Percentiles rank a stretch among this genome's conserved stretches.
Conservation (phyloP, 78 protist genomes). For the Dictyostelium discoideum region DNA sequence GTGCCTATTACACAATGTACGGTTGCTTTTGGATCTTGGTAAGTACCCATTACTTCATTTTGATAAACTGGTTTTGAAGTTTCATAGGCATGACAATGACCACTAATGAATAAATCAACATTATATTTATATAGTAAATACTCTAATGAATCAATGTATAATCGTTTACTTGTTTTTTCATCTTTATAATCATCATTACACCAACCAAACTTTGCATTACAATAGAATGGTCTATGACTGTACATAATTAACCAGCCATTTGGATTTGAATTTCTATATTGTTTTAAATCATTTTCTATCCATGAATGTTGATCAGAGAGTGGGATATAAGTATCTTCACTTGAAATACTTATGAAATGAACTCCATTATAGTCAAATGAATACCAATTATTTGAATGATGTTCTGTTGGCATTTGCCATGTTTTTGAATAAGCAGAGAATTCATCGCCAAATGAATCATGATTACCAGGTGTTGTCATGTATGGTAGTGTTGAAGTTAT, state of each 20-base stretch:
- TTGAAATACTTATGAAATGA: conserved; percentile 45
- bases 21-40: conserved; percentile 32
- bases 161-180: background rate
- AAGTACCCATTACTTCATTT: background rate
- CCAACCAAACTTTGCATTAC: background rate
- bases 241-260: conserved; percentile 41
- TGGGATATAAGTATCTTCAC: conserved; percentile 25
- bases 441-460: conserved; percentile 32
- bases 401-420: conserved; percentile 22
- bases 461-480: conserved; percentile 15
- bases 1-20: conserved; percentile 40
- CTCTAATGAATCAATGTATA: background rate
- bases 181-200: background rate
- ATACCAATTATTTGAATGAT: background rate
- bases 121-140: conserved; percentile 15
- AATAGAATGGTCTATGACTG: conserved; percentile 57
- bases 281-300: conserved; percentile 40
- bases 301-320: conserved; percentile 21
- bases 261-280: conserved; percentile 45
- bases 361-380: conserved; percentile 60
- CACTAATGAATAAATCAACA: conserved; percentile 40
- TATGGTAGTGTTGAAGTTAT: conserved; percentile 1
- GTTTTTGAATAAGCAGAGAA: conserved; percentile 2
- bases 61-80: conserved; percentile 25
- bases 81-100: conserved; percentile 52